Evolutionary conservation across 495 filamentous ascomycete genomes (phyloP), one percentile per base, ranked within the genome.

Genomic region (Lasiosphaeria hispida): DNA sequence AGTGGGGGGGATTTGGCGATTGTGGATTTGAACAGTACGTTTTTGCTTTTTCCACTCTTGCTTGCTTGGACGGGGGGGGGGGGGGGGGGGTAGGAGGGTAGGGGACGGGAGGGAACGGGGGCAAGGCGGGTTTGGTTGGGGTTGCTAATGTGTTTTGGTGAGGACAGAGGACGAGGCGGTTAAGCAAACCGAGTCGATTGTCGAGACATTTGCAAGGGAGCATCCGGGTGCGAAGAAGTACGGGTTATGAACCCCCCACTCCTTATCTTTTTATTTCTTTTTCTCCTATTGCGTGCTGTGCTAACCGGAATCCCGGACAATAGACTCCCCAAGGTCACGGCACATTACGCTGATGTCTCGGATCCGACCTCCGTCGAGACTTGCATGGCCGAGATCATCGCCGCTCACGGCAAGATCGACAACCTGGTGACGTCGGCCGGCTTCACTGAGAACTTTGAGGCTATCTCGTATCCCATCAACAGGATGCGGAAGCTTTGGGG

Each of bases 361-460:
- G 81, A 85, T 61, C 83, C 85, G 10, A 82, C 83, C 19, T 92
- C 90, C 2, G 91, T 97, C 50, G 85, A 87, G 43, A 62, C 72
- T 11, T 85, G 85, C 58, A 77, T 96, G 41, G 76, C 79, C 34
- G 88, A 91, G 53, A 84, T 96, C 57, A 59, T 82, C 44, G 68
- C 76, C 39, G 76, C 83, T 55, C 90, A 96, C 69, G 87, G 87
- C 68, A 83, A 85, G 66, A 88, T 97, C 67, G 92, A 97, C 74
- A 85, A 87, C 70, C 84, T 98, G 33, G 92, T 98, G 57, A 97
- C 93, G 23, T 96, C 92, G 7, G 94, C 94, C 33, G 94, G 94
- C 7, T 95, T 97, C 77, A 91, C 89, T 7, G 94, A 98, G 76
- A 97, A 97, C 75, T 96, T 91, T 67, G 86, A 92, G 61, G 92